A percentile compares a stretch with the other conserved stretches of the same genome.
Conservation (phyloP, 1,284 basidiomycete species). For the Trametes hirsuta region DNA sequence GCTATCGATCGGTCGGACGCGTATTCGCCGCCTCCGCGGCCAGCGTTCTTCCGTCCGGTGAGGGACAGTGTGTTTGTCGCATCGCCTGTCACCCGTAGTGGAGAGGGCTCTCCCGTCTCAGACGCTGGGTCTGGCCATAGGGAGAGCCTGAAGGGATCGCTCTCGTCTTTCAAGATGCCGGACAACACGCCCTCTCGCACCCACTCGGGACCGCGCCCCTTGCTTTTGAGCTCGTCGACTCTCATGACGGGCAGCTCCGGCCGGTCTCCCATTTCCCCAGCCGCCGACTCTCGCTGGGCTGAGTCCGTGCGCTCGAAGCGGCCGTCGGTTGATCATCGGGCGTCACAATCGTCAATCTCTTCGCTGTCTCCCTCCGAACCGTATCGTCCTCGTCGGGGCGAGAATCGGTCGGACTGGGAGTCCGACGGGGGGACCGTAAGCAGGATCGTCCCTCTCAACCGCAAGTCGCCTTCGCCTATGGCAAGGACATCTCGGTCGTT, state of each 20-base stretch:
- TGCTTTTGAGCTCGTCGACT: slow-evolving; percentile 54
- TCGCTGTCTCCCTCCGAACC: slow-evolving; percentile 58
- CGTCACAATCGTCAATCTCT: slow-evolving; percentile 65
- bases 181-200: slow-evolving; percentile 23
- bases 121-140: slow-evolving; percentile 37
- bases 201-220: slow-evolving; percentile 51
- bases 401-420: slow-evolving; percentile 51
- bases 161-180: slow-evolving; percentile 34
- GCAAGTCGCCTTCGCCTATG: slow-evolving; percentile 73
- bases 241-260: slow-evolving; percentile 43
- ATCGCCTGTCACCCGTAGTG: slow-evolving; percentile 42
- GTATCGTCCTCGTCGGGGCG: slow-evolving; percentile 21
- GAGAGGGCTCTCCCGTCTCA: slow-evolving; percentile 40
- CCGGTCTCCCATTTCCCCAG: slow-evolving; percentile 44
- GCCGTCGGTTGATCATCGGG: slow-evolving; percentile 43
- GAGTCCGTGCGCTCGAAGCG: slow-evolving; percentile 49
- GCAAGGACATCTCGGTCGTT: slow-evolving; percentile 57
- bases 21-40: slow-evolving; percentile 60
- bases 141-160: slow-evolving; percentile 32
- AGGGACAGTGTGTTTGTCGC: slow-evolving; percentile 55
- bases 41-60: slow-evolving; percentile 58
- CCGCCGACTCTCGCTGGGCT: slow-evolving; percentile 46
- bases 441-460: slow-evolving; percentile 62
- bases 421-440: slow-evolving; percentile 54
- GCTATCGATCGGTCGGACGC: slow-evolving; percentile 40